Percentiles rank a stretch among this genome's conserved stretches.
These are phyloP conservation scores for Lodderomyces theae DNA, from an alignment of 1,139 yeast genomes.

Conservation along the genomic window DNA sequence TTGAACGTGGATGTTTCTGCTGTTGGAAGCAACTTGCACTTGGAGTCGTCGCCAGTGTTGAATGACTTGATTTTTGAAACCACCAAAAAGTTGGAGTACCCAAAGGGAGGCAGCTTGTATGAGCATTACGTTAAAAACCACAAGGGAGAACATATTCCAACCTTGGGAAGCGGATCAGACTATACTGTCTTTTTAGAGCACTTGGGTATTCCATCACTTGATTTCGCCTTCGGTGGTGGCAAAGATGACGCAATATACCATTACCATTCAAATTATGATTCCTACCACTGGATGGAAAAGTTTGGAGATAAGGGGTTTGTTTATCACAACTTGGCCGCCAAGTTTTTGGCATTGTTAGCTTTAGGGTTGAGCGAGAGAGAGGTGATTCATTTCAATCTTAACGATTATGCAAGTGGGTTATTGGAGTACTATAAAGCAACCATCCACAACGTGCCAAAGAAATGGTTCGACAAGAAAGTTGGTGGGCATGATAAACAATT, in stretches of 20 bases:
- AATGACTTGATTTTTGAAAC: constrained; percentile 31
- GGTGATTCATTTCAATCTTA: constrained; percentile 38
- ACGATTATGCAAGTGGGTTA: constrained; percentile 37
- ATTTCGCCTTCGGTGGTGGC: constrained; percentile 32
- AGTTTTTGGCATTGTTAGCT: constrained; percentile 54
- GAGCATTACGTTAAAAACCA: constrained; percentile 52
- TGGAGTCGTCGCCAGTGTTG: constrained; percentile 42
- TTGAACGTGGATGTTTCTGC: constrained; percentile 43
- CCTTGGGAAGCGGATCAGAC: constrained; percentile 48
- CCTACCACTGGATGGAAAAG: constrained; percentile 53
- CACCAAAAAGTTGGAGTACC: constrained; percentile 44
- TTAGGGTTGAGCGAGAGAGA: constrained; percentile 56
- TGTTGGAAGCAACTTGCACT: constrained; percentile 30
- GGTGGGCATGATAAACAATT: constrained; percentile 17
- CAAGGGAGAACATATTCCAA: constrained; percentile 30
- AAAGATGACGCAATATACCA: constrained; percentile 48
- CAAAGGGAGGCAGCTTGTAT: constrained; percentile 48
- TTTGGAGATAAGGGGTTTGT: constrained; percentile 55
- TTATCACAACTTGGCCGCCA: constrained; percentile 56
- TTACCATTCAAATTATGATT: constrained; percentile 59
- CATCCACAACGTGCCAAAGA: constrained; percentile 29
- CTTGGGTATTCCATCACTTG: constrained; percentile 45
- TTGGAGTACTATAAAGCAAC: constrained; percentile 29
- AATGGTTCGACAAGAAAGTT: constrained; percentile 24
- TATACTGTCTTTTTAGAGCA: constrained; percentile 48